A percentile compares a stretch with the other conserved stretches of the same genome.
These are phyloP conservation scores for Salix purpurea DNA, from an alignment of 345 rosid genomes.

Conservation along the genomic window DNA sequence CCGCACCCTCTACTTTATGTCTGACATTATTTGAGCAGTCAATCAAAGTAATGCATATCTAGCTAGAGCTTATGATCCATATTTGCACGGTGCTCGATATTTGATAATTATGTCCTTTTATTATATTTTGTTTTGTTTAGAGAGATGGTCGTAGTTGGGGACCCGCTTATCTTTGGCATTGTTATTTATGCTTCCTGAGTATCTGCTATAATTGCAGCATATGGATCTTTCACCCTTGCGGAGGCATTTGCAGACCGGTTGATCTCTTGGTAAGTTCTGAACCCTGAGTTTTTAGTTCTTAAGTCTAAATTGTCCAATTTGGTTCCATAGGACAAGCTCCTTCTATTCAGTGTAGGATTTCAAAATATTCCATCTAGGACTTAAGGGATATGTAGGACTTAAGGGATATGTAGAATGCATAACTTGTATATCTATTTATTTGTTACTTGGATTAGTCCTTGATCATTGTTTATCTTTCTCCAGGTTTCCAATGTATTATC, in stretches of 20 bases:
- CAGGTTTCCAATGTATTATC: constrained; percentile 70
- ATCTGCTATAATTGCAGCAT: constrained; percentile 34
- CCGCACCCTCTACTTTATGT: too few species aligned
- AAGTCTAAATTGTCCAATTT: background rate
- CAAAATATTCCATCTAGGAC: background rate
- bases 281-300: background rate
- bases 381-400: background rate
- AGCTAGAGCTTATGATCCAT: too few species aligned
- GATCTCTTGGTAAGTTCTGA: constrained; percentile 36
- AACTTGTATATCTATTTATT: background rate
- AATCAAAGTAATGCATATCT: too few species aligned
- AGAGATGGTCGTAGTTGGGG: too few species aligned
- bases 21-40: too few species aligned
- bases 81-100: too few species aligned
- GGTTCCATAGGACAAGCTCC: background rate
- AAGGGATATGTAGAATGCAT: background rate
- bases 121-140: too few species aligned
- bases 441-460: background rate
- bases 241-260: constrained; percentile 45
- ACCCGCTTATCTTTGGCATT: background rate
- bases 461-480: background rate
- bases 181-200: background rate
- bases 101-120: too few species aligned
- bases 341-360: background rate
- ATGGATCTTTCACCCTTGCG: constrained; percentile 44